Evolutionary conservation across 768 basidiomycete species (phyloP), one percentile per base, ranked within the genome.

Genomic region (Tricholoma matsutake): DNA sequence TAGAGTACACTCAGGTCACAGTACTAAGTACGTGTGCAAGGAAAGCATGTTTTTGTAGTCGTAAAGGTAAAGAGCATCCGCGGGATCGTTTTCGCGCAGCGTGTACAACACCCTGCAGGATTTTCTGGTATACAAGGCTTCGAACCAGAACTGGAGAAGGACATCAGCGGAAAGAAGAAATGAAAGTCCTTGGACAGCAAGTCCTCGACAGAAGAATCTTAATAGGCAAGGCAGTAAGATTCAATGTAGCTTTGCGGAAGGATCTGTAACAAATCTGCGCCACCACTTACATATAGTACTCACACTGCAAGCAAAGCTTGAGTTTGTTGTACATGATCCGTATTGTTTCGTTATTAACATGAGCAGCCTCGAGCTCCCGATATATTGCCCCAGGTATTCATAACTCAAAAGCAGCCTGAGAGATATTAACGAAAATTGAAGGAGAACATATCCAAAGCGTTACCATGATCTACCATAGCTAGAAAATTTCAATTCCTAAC

Each of bases 211-310:
- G 47, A 49, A 49, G 47, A 28, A 14, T 49, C 28, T 39, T 39
- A 43, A 43, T 37, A 56, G 54, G 20, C 54, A 56, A 56, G 39
- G 54, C 54, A 56, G 54, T 37, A 37, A 56, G 54, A 56, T 56
- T 56, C 54, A 56, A 39, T 39, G 35, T 37, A 29, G 39, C 34
- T 39, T 25, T 37, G 29, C 51, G 51, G 51, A 53, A 53, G 51
- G 28, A 53, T 31, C 51, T 53, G 51, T 56, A 43, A 22, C 16
- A 29, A 39, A 39, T 39, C 54, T 11, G 34, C 39, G 6, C n/a
- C 32, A 39, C 32, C 22, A 3, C 22, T 25, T 3, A 25, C 22
- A 25, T 25, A 25, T 25, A n/a, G n/a, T n/a, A 25, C 22, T 25
- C 22, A 25, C 22, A 25, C 22, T 25, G 22, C 22, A 25, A 25